phyloP scores from a whole-genome alignment of 1,284 basidiomycete species.

The Coniophora puteana region DNA sequence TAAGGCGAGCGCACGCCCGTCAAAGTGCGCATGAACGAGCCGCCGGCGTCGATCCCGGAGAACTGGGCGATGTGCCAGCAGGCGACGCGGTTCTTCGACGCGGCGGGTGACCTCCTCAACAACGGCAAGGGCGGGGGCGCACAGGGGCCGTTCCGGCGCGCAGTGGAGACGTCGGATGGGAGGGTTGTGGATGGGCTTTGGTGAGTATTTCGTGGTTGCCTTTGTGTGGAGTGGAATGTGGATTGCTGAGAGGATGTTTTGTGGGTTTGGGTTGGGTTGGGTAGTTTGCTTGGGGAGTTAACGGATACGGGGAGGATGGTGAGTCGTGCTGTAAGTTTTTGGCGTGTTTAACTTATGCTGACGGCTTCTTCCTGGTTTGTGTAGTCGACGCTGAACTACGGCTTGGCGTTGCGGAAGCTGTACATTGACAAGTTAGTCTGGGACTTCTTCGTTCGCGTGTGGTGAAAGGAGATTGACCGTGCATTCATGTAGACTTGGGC shows the following conservation, averaged over 20 bases:
- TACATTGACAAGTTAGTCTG: conserved; percentile 64
- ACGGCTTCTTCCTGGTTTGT: conserved; percentile 7
- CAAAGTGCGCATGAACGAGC: conserved; percentile 53
- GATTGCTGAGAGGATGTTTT: conserved; percentile 3
- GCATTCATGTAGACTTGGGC: conserved; percentile 46
- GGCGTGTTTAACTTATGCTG: conserved; percentile 6
- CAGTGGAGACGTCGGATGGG: conserved; percentile 58
- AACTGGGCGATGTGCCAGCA: conserved; percentile 69
- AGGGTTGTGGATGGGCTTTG: conserved; percentile 54
- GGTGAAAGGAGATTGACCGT: too few relatives aligned
- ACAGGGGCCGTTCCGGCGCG: conserved; percentile 37
- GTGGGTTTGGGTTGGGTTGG: too few relatives aligned
- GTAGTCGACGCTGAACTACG: conserved; percentile 69
- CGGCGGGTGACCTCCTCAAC: conserved; percentile 41
- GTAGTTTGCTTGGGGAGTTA: conserved; percentile 74
- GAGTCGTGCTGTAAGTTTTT: too few relatives aligned
- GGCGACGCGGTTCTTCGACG: conserved; percentile 49
- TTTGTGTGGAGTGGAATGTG: not conserved
- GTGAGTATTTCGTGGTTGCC: conserved; percentile 37
- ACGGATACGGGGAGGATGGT: conserved; percentile 76
- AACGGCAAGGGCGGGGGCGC: too few relatives aligned
- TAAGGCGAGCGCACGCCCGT: conserved; percentile 74
- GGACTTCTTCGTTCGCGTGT: not conserved
- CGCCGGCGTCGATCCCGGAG: conserved; percentile 63
- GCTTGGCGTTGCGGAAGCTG: conserved; percentile 55